Evolutionary conservation across 495 filamentous ascomycete species (phyloP), one percentile per base, ranked within the genome.

Genomic region (Aspergillus biplanus): DNA sequence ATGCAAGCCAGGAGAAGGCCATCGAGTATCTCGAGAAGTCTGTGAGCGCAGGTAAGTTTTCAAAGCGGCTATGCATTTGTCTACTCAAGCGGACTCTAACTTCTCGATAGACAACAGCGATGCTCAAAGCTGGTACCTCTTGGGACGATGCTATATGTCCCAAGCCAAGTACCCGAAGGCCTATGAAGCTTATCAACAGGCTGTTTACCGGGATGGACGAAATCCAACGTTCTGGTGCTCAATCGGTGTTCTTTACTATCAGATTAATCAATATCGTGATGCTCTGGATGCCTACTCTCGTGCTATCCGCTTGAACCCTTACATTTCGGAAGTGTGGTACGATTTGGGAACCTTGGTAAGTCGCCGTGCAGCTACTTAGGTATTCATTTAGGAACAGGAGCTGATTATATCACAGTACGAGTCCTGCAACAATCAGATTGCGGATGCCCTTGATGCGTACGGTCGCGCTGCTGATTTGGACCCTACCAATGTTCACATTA

Each of bases 171-270:
- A 97, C 73, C 95, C 96, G 62, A 99, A 98, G 74, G 95, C 95
- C 5, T 99, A 99, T 72, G 95, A 99, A 75, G 96, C 95, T 11
- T 99, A 99, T 71, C 95, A 99, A 72, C 95, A 99, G 78, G 95
- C 95, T 4, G 95, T 99, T 52, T 99, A 99, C 72, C 92, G 95
- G 58, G 95, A 99, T 72, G 96, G 96, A 27, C 89, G 95, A 68
- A 99, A 99, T 68, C 96, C 95, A 32, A 99, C 95, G 12, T 99
- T 99, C 82, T 99, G 95, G 95, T 98, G 96, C 80, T 99, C 95
- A 27, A 99, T 99, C 73, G 95, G 95, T 72, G 95, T 99, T 16
- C 86, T 99, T 42, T 99, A 99, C 73, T 99, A 98, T 79, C 95
- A 99, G 78, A 99, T 99, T 81, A 99, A 99, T 74, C 95, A 99